Base-by-base conservation (phyloP, 768 basidiomycete species). In the Myochromella boudieri region DNA sequence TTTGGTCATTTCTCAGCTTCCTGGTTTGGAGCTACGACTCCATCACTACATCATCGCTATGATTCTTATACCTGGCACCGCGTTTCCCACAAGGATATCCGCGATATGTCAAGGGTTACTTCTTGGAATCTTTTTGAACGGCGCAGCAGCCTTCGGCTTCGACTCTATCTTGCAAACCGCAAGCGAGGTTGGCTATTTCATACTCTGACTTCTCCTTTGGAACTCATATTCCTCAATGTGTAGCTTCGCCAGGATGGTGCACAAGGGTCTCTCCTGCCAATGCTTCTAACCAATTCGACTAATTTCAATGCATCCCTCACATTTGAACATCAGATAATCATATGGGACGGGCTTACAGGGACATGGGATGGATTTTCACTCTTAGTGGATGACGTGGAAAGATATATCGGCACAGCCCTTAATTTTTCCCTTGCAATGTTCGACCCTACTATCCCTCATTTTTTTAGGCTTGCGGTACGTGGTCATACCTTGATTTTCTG, bases 31-130 rank as follows among this genome's bases (percentile, higher is more conserved):
- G 40, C 69, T 91, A 34, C 77, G 91, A 27, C 54, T 93, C 18
- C 92, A 95, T 57, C 92, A 94, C 62, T 94, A 93, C 59, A 78
- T 94, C 42, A 70, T 87, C 21, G 79, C 84, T 0, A 84, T 93
- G 63, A 71, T 77, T 8, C 72, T 92, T 41, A 75, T 92, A 24
- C 88, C 91, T 25, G 82, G 81, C 4, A 87, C 87, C 2, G 90
- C 79, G 5, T 91, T 91, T 58, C 87, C 90, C 1, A 93, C 91
- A 22, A 77, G 89, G 32, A 69, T 84, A 24, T 90, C 85, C 7
- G 87, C 86, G 0, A 75, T 92, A 38, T 85, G 85, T 60, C 90
- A 92, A 65, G 89, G 85, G 1, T 82, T 92, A 60, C 68, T 92
- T 11, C 71, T 93, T 25, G 91, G 92, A 2, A 75, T 93, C 65